Base-by-base conservation (phyloP, 2,329 filamentous ascomycete species). In the Clonostachys sp. region DNA sequence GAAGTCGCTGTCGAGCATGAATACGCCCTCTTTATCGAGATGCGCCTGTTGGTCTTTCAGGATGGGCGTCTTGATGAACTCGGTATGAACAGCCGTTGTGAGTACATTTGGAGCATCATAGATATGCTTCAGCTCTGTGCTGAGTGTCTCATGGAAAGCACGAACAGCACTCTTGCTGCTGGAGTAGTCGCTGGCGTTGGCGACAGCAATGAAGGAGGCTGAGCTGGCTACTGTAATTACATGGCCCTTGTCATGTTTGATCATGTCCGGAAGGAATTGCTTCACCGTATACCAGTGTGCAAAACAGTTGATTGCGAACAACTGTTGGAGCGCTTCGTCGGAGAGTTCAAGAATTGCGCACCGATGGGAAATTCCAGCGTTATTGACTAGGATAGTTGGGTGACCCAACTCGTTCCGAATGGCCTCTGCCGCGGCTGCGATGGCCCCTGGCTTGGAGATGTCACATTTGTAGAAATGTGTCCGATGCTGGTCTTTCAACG, bases 331-430 rank as follows among this genome's bases (percentile, higher is more conserved):
- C 51, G 81, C 75, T 12, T 68, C 69, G 50, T 82, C 76, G 0
- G 74, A 71, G 41, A 73, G 66, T 18, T 76, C 70, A 44, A 89
- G 74, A 53, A 90, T 77, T 12, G 73, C 72, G 50, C 76, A 75
- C 42, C 80, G 81, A 42, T 72, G 72, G 10, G 75, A 77, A 41
- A 85, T 74, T 50, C 84, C 84, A 5, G 84, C 84, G 57, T 87
- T 88, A 68, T 87, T 87, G 68, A 87, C 82, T 4, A 89, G 72
- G 47, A 89, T 72, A 0, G 84, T 86, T 0, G 86, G 85, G 44
- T 78, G 60, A 17, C 84, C 85, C 34, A 86, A 65, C 5, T 67
- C 60, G 9, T 60, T 53, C 3, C 65, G 62, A 12, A 77, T 48
- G 1, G 60, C 53, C 4, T 60, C 55, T 33, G 74, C 74, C 1